Evolutionary conservation across 192 early-diverging fungal species (phyloP), one percentile per base, ranked within the genome.

Genomic region (Geranomyces michiganensis): DNA sequence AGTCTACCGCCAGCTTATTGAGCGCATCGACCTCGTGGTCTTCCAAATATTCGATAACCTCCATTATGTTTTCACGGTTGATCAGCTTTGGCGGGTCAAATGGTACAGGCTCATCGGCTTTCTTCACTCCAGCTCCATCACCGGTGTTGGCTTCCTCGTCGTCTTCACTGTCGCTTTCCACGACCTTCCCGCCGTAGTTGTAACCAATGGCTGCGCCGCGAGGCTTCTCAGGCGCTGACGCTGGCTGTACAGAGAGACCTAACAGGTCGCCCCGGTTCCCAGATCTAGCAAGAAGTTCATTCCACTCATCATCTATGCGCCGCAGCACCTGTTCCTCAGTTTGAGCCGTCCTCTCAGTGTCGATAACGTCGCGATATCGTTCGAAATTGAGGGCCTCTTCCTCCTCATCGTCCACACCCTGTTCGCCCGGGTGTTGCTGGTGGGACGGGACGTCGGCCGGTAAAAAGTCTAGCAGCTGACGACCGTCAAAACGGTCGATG

Each of bases 401-500:
- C 47, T 76, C 56, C 43, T 82, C 83, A 5, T 78, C 68, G 36
- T 41, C 36, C 36, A 41, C 36, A 10, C 36, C 36, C 10, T 41
- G 36, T 27, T 83, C 85, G 44, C 83, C 78, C 17, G 30, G 26
- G 33, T 46, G 68, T 33, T 27, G 29, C 24, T 77, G 22, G 30
- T 59, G 32, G 36, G 59, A 21, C 29, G 27, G 44, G 36, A 41
- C 10, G n/a, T 26, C 15, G 17, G 68, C 46, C 4, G 81, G 82
- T 22, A 85, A 21, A 53, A 69, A 80, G 51, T 86, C 85, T 4
- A 86, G 66, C 14, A 86, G 71, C 51, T 77, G 70, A 59, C 85
- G 77, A 17, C 74, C 83, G 65, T 86, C 85, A 67, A 86, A 86
- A 46, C 80, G 51, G 66, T 86, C 84, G 68, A 86, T 84, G 41